These are phyloP conservation scores for Neurospora tetraspora DNA, from an alignment of 495 filamentous ascomycete species.

Conservation along the genomic window DNA sequence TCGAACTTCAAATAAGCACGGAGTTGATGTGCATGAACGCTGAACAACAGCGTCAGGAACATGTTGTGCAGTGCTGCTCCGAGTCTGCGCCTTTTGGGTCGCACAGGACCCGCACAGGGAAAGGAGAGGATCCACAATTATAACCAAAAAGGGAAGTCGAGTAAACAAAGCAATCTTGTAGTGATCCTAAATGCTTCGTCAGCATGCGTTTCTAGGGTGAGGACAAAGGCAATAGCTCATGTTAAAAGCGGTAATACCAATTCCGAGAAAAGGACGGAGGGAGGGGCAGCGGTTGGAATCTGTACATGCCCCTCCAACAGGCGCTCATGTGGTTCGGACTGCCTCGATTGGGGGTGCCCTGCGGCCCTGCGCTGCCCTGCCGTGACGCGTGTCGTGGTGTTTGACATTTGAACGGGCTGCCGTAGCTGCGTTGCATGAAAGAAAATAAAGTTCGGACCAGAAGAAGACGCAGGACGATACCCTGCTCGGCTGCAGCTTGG, in stretches of 20 bases:
- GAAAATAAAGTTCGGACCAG: not conserved
- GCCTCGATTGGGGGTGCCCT: not conserved
- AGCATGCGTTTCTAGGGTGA: not conserved
- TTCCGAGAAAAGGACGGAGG: not conserved
- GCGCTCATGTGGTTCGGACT: not conserved
- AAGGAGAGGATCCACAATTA: not conserved
- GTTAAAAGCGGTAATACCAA: not conserved
- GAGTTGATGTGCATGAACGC: not conserved
- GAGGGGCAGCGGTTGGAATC: not conserved
- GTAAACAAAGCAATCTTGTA: not conserved
- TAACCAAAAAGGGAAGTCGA: not conserved
- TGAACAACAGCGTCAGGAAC: not conserved
- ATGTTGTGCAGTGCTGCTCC: not conserved
- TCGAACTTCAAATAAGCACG: not conserved
- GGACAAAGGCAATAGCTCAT: fast-evolving
- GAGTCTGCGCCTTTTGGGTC: not conserved
- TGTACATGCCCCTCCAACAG: not conserved
- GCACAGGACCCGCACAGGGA: not conserved
- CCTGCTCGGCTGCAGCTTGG: not conserved
- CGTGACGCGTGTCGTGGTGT: not conserved
- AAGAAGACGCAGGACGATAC: not conserved
- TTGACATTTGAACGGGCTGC: not conserved
- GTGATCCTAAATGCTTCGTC: not conserved
- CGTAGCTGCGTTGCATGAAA: not conserved
- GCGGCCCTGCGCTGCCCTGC: too few species aligned